Base-by-base conservation (phyloP, 2,329 filamentous ascomycete species). In the Boeremia lycopersici region DNA sequence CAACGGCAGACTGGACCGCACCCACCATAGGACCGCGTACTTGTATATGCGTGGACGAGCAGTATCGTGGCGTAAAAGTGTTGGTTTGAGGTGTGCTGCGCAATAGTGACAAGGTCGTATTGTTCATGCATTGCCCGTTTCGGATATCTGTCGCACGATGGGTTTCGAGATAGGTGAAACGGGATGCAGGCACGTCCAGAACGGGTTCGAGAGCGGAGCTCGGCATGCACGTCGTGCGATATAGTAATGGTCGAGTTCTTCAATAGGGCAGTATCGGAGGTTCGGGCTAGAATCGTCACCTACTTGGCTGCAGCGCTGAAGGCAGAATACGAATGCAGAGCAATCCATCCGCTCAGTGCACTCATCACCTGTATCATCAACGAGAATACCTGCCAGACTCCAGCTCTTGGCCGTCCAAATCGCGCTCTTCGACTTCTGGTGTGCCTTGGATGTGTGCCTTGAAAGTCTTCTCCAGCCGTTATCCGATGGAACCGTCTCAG, bases 131-230 rank as follows among this genome's bases (percentile, higher is more conserved):
- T 36, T 42, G 6, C 38, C 39, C 15, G 53, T 56, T 56, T 51
- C 53, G 53, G 38, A 15, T 39, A 34, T 15, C 31, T 51, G 53
- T 56, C 53, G 53, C 53, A 56, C 53, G 26, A 56, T 29, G 19
- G 43, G 53, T 56, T 56, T 56, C 47, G 44, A 48, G 19, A 33
- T 44, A 19, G 46, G 19, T 55, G 52, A 55, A 50, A 55, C 52
- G 31, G 33, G 46, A 30, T 36, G 36, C 41, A 47, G 41, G 40
- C 34, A 17, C 28, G 23, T 12, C n/a, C 6, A 33, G 26, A 44
- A 33, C n/a, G 28, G 29, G 17, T 23, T 28, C 9, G 8, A 9
- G 34, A 23, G 42, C 39, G 38, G 33, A 43, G 6, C 13, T 44
- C 9, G 19, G 34, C 13, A 43, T 25, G n/a, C 11, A 23, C 29